Base-by-base conservation (phyloP, 306 rosid species). In the Prunus campanulata region DNA sequence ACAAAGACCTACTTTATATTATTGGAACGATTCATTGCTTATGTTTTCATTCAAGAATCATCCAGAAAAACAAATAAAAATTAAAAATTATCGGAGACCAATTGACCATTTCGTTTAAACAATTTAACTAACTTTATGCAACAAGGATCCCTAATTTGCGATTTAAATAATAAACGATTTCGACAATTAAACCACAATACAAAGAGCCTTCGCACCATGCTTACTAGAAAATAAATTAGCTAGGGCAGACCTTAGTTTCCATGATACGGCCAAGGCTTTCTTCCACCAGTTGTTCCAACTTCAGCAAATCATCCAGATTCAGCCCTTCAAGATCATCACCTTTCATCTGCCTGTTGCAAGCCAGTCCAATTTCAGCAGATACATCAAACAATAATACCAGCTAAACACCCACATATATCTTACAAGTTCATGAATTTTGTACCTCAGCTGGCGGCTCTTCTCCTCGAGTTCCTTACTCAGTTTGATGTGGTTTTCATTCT, bases 241-340 rank as follows among this genome's bases (percentile, higher is more conserved):
- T 66, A 30, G 18, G 13, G 47, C 15, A 39, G 46, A 82, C 90
- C 85, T 81, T 81, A 29, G 87, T 68, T 13, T 78, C 49, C 5
- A 54, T 55, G 56, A 86, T 83, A 32, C 87, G 78, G n/a, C 47
- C 63, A 65, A 81, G 86, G 32, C 84, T 83, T 5, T 72, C 63
- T 72, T 81, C 84, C 61, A 83, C 76, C 63, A 29, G 5, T 48
- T 51, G 70, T 70, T 81, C 90, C 68, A 86, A 70, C 14, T 76
- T 72, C 59, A 49, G 51, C 52, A 86, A 20, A 20, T 86, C 87
- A 3, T 76, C 79, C 3, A 83, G 10, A 14, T 60, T 74, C 74
- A 86, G 18, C 66, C 81, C 82, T 51, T 81, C 67, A 25, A 86
- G 84, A 54, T 79, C 86, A 68, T 76, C 79, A 4, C 86, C 90